Percentiles rank a stretch among this genome's conserved stretches.
These are phyloP conservation scores for Ogataea degrootiae DNA, from an alignment of 805 yeast species.

Conservation along the genomic window DNA sequence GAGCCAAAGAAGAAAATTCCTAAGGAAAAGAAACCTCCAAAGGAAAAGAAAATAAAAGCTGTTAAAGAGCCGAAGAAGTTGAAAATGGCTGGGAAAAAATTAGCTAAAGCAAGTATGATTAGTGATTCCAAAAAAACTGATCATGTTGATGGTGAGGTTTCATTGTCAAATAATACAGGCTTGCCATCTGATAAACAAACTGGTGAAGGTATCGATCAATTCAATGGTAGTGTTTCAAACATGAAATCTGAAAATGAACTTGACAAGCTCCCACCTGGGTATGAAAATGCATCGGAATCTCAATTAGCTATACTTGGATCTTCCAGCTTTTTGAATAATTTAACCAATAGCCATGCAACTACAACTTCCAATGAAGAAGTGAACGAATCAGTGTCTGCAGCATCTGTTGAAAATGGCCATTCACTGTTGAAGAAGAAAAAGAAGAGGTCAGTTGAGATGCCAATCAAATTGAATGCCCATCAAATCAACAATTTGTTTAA, in stretches of 20 bases:
- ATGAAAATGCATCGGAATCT: too few species aligned
- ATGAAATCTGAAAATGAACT: too few species aligned
- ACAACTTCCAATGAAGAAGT: not conserved
- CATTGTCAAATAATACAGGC: too few species aligned
- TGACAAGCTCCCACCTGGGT: too few species aligned
- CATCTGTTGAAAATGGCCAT: not conserved
- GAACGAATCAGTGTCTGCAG: not conserved
- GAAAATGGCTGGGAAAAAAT: not conserved
- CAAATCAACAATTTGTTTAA: constrained; percentile 20
- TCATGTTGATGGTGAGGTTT: too few species aligned
- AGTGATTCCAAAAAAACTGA: too few species aligned
- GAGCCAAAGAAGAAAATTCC: not conserved
- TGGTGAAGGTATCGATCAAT: too few species aligned
- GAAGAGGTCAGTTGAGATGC: constrained; percentile 12
- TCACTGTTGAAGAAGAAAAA: constrained; percentile 9
- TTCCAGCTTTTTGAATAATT: too few species aligned
- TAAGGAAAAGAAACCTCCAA: not conserved
- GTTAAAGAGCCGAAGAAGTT: not conserved
- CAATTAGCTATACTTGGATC: too few species aligned
- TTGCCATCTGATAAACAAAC: too few species aligned
- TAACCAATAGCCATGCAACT: not conserved
- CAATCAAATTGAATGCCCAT: constrained; percentile 15
- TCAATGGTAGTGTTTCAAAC: too few species aligned
- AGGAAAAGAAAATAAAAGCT: not conserved
- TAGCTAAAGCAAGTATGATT: not conserved